Evolutionary conservation across 2,329 filamentous ascomycete species (phyloP), one percentile per base, ranked within the genome.

Genomic region (Calycina herbarum): DNA sequence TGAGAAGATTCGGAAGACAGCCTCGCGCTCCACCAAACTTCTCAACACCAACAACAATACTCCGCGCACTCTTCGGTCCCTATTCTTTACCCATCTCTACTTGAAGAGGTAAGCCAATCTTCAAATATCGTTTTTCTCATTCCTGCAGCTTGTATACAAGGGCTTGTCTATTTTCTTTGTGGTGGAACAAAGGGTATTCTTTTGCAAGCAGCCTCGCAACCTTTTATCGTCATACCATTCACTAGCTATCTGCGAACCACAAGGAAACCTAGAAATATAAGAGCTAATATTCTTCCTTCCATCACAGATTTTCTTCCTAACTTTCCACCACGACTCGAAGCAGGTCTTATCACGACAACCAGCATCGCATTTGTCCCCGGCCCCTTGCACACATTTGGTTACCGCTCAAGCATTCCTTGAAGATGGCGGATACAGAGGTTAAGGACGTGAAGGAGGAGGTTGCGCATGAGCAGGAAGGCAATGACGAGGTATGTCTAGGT

Each of bases 401-500:
- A 24, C 20, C 31, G 20, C 20, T 54, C 48, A 54, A 54, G 33
- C 56, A 63, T 58, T 29, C 15, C 29, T 61, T 51, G 59, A 71
- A 67, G 35, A 76, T 76, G 74, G 68, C 74, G 40, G 74, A 76
- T 45, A 68, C 61, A 20, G 68, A 73, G 56, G 29, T 62, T 6
- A 74, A 76, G 66, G 62, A 70, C 31, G 69, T 73, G 54, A 72
- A 75, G 17, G 69, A 73, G 61, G 67, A 71, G 20, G 71, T 74
- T 68, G 67, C 62, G 24, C 67, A 60, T 11, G 73, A 75, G 35
- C 72, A 75, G 33, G 74, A 75, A 48, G 73, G 68, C 29, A 74
- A 75, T 54, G 75, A 76, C 38, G 75, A 77, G 69, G 75, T 75
- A 73, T 27, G 66, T 61, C 31, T 42, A 38, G 35, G 27, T 27